A percentile compares a stretch with the other conserved stretches of the same genome.
These are phyloP conservation scores for Trichosporon sp. DNA, from an alignment of 1,284 basidiomycete genomes.

Conservation along the genomic window DNA sequence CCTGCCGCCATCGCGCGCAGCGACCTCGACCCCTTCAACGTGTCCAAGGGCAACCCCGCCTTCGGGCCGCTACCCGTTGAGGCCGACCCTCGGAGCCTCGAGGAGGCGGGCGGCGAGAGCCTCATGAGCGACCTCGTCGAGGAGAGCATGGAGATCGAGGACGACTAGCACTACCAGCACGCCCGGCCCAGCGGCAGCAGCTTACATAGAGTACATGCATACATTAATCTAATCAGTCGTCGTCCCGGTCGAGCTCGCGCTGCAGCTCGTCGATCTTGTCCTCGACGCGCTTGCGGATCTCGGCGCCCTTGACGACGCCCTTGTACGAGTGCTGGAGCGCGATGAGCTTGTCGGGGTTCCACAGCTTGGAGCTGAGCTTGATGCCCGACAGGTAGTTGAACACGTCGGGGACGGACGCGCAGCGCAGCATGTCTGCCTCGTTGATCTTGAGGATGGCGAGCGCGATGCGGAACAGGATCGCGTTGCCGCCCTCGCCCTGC, in stretches of 20 bases:
- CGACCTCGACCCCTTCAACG: constrained; percentile 42
- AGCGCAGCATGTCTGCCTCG: constrained; percentile 73
- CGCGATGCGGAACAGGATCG: constrained; percentile 86
- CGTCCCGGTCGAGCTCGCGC: background rate
- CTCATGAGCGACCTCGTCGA: constrained; percentile 7
- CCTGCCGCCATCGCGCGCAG: constrained; percentile 34
- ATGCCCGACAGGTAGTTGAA: constrained; percentile 80
- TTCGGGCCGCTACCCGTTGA: constrained; percentile 40
- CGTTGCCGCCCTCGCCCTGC: constrained; percentile 57
- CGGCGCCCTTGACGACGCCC: constrained; percentile 22
- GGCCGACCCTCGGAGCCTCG: constrained; percentile 27
- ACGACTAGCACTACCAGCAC: background rate
- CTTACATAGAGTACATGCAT: background rate
- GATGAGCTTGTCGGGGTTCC: constrained; percentile 83
- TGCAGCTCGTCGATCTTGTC: background rate
- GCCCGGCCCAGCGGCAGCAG: background rate
- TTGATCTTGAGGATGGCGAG: constrained; percentile 78
- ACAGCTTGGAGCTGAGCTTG: constrained; percentile 69
- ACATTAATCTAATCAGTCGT: background rate
- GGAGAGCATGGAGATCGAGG: constrained; percentile 3
- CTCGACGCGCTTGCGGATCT: background rate
- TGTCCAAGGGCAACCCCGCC: constrained; percentile 40
- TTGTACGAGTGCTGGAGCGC: constrained; percentile 53
- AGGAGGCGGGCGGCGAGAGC: constrained; percentile 28
- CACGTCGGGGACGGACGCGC: constrained; percentile 75